These are phyloP conservation scores for Kurtzmaniella quercitrusa DNA, from an alignment of 1,139 yeast species.

Conservation along the genomic window DNA sequence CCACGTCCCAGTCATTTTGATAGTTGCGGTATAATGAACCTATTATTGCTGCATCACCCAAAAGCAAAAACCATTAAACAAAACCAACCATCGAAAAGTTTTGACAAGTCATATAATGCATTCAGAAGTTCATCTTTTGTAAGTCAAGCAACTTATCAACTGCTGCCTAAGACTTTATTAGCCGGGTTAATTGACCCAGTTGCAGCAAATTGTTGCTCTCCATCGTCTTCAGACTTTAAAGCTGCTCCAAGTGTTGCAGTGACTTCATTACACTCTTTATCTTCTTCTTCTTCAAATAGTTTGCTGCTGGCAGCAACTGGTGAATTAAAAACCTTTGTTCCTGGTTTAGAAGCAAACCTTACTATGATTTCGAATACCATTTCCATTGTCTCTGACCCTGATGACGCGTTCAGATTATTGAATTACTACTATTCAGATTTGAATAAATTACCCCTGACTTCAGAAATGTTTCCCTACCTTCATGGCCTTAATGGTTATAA, in stretches of 20 bases:
- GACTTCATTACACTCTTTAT: constrained; percentile 4
- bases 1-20: neutral
- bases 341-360: neutral
- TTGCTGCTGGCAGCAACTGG: constrained; percentile 5
- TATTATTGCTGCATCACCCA: constrained; percentile 6
- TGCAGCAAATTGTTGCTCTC: neutral
- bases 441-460: constrained; percentile 15
- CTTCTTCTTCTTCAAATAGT: constrained; percentile 4
- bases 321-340: neutral
- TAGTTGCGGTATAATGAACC: constrained; percentile 4
- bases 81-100: constrained; percentile 3
- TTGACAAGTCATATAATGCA: neutral
- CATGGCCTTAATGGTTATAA: constrained; percentile 28
- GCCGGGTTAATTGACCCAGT: constrained; percentile 4
- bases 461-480: constrained; percentile 31
- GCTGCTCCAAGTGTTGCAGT: constrained; percentile 3
- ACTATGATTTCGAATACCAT: constrained; percentile 5
- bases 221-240: neutral
- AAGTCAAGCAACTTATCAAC: constrained; percentile 4
- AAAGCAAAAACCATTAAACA: constrained; percentile 11
- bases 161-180: constrained; percentile 7
- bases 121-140: neutral
- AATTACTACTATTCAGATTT: constrained; percentile 22
- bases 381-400: constrained; percentile 12
- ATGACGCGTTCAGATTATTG: constrained; percentile 18